phyloP scores from a whole-genome alignment of 2,329 filamentous ascomycete genomes.

The Xylariales sp. region DNA sequence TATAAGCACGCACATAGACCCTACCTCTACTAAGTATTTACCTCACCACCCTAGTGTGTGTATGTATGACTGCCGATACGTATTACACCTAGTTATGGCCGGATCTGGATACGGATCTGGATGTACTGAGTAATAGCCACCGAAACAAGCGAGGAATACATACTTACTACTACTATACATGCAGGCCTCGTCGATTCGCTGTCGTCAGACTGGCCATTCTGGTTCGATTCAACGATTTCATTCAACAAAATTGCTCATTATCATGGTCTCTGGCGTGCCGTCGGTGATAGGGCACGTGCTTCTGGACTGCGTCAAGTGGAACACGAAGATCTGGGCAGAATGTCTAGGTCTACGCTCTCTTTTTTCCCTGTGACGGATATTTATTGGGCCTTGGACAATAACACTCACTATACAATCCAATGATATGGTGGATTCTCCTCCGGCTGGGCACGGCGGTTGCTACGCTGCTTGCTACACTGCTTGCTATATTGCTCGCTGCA shows the following conservation, averaged over 20 bases:
- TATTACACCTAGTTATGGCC: too few relatives aligned
- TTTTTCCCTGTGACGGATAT: slow-evolving; percentile 13
- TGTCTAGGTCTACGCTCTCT: background rate
- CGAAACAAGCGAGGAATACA: background rate
- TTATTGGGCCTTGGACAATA: background rate
- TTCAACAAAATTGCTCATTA: slow-evolving; percentile 5
- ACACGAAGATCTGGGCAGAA: slow-evolving; percentile 20
- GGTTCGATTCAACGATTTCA: background rate
- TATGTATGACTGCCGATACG: too few relatives aligned
- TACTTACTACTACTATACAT: background rate
- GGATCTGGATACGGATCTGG: too few relatives aligned
- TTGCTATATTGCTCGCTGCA: background rate
- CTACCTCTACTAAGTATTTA: too few relatives aligned
- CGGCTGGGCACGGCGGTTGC: slow-evolving; percentile 13
- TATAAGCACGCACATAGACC: too few relatives aligned
- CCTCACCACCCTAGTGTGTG: too few relatives aligned
- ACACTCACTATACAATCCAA: too few relatives aligned
- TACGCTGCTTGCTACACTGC: background rate
- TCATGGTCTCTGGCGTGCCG: background rate
- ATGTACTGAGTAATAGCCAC: too few relatives aligned
- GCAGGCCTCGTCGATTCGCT: background rate
- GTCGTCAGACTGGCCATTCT: background rate
- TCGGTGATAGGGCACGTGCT: slow-evolving; percentile 7
- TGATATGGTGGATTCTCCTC: background rate
- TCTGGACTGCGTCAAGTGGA: slow-evolving; percentile 5